These are phyloP conservation scores for Candida albicans DNA, from an alignment of 1,139 yeast genomes.

Conservation along the genomic window DNA sequence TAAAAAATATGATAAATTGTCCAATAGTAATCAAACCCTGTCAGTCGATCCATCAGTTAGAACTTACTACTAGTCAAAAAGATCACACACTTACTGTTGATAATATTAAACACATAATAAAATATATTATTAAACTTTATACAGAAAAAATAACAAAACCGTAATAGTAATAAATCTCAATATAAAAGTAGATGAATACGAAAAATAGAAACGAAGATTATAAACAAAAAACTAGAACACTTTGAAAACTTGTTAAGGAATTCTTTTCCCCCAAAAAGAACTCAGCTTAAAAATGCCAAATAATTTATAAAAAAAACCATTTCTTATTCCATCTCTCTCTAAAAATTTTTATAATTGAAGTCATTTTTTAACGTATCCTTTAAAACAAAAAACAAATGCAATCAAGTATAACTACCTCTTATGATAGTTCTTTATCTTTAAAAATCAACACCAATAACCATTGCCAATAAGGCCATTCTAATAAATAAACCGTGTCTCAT, in stretches of 20 bases:
- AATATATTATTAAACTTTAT: background rate
- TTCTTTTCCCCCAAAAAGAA: slow-evolving; percentile 5
- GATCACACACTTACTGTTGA: background rate
- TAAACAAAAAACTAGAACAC: background rate
- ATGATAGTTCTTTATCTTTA: slow-evolving; percentile 17
- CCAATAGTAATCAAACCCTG: background rate
- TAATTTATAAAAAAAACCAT: background rate
- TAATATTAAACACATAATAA: background rate
- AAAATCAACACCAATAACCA: slow-evolving; percentile 89
- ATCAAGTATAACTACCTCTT: background rate
- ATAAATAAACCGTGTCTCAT: slow-evolving; percentile 98
- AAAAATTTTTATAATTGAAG: background rate
- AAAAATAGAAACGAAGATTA: background rate
- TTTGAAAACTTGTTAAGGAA: background rate
- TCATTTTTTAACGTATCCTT: background rate
- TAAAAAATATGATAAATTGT: slow-evolving; percentile 4
- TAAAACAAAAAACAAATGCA: slow-evolving; percentile 1
- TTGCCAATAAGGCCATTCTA: slow-evolving; percentile 97
- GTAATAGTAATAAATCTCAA: too few species aligned
- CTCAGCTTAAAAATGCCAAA: background rate
- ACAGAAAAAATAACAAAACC: too few species aligned
- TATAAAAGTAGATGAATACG: background rate
- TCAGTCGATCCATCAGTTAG: background rate
- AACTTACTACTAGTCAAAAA: background rate
- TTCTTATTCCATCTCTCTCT: background rate